A percentile compares a stretch with the other conserved stretches of the same genome.
Conservation (phyloP, 768 basidiomycete species). For the Cystobasidium tubakii region DNA sequence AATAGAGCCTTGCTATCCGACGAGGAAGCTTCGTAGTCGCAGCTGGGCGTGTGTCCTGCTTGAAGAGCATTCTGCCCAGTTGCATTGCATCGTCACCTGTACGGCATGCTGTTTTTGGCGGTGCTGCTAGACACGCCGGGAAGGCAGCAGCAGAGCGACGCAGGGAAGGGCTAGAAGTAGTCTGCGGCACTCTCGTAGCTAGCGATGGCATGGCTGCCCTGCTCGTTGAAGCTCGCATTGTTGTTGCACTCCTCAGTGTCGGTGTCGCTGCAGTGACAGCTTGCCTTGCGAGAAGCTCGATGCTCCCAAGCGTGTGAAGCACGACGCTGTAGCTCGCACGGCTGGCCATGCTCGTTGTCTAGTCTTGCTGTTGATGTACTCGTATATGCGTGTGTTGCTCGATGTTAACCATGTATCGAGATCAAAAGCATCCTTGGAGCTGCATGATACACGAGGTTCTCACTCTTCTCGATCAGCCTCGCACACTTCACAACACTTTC, state of each 20-base stretch:
- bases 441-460: too few relatives aligned
- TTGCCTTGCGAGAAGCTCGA: neutral
- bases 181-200: neutral
- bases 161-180: neutral
- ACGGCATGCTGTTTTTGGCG: neutral
- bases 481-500: too few relatives aligned
- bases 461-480: too few relatives aligned
- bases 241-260: neutral
- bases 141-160: neutral
- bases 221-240: neutral
- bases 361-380: too few relatives aligned
- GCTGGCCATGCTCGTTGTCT: neutral
- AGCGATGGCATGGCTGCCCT: neutral
- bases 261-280: neutral
- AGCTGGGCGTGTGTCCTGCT: neutral
- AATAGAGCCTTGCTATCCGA: slow-evolving; percentile 7
- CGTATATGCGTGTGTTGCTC: too few relatives aligned
- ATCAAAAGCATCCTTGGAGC: too few relatives aligned
- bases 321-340: slow-evolving; percentile 1
- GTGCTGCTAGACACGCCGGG: neutral
- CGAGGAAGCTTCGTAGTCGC: neutral
- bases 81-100: neutral
- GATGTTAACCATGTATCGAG: too few relatives aligned
- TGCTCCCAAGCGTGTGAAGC: neutral
- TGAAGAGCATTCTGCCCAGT: neutral